These are phyloP conservation scores for Nakazawaea ambrosiae DNA, from an alignment of 805 yeast species.

Conservation along the genomic window DNA sequence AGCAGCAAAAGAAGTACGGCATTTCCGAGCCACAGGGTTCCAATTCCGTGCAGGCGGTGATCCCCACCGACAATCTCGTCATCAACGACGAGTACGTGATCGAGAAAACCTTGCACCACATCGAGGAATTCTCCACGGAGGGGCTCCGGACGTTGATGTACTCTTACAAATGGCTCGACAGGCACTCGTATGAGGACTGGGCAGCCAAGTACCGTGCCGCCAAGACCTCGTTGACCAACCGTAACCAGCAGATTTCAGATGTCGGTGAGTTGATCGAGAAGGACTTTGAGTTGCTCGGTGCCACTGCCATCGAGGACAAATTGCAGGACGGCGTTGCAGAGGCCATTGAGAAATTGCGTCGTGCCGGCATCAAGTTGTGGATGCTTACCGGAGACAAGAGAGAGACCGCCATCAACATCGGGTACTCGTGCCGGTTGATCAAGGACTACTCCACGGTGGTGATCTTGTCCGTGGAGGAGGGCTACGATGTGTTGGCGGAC, in stretches of 20 bases:
- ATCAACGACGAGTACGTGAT: slow-evolving; percentile 69
- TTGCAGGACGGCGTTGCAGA: slow-evolving; percentile 96
- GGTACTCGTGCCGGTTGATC: slow-evolving; percentile 87
- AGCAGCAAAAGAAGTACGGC: slow-evolving; percentile 51
- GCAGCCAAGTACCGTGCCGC: slow-evolving; percentile 62
- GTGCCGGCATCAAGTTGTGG: slow-evolving; percentile 96
- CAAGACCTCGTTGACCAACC: slow-evolving; percentile 61
- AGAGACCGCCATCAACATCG: slow-evolving; percentile 96
- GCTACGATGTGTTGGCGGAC: slow-evolving; percentile 50
- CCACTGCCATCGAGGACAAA: slow-evolving; percentile 96
- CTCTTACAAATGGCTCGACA: slow-evolving; percentile 65
- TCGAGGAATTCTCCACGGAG: slow-evolving; percentile 91
- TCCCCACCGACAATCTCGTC: slow-evolving; percentile 50
- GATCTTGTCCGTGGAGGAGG: slow-evolving; percentile 36
- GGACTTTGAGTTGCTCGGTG: slow-evolving; percentile 70
- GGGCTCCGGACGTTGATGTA: slow-evolving; percentile 89
- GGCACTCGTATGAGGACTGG: slow-evolving; percentile 61
- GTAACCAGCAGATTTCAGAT: slow-evolving; percentile 58
- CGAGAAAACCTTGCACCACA: slow-evolving; percentile 81
- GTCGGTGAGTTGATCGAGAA: slow-evolving; percentile 70
- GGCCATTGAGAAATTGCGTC: slow-evolving; percentile 80
- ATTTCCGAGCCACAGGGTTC: slow-evolving; percentile 16
- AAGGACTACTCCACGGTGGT: slow-evolving; percentile 90
- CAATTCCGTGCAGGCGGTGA: slow-evolving; percentile 13
- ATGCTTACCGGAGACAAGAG: slow-evolving; percentile 98